Evolutionary conservation across 805 yeast species (phyloP).

Genomic region (Starmerella sp.): DNA sequence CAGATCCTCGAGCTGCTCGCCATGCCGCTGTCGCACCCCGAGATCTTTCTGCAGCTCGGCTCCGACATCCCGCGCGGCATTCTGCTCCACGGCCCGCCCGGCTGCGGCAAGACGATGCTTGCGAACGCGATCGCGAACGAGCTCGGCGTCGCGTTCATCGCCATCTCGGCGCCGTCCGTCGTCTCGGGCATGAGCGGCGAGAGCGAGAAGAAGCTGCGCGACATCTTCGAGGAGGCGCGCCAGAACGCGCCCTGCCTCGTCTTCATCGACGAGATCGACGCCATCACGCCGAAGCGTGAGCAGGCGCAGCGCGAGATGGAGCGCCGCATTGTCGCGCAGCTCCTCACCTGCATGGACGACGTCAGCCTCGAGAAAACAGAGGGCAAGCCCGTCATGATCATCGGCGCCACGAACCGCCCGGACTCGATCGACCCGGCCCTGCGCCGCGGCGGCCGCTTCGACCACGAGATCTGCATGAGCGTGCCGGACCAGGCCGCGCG

Average conservation of each 20-base stretch:
- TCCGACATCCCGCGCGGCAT: conserved; percentile 94
- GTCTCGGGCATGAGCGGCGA: conserved; percentile 99
- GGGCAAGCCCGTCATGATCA: conserved; percentile 84
- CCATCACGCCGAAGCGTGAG: conserved; percentile 95
- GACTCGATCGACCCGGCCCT: conserved; percentile 90
- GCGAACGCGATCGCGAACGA: conserved; percentile 96
- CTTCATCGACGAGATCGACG: conserved; percentile 94
- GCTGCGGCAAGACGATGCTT: conserved; percentile 94
- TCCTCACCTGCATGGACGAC: conserved; percentile 90
- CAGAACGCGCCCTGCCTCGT: conserved; percentile 81
- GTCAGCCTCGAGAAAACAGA: conserved; percentile 75
- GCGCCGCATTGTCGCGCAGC: conserved; percentile 88
- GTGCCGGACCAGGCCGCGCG: conserved; percentile 89
- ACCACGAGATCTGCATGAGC: conserved; percentile 82
- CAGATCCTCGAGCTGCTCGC: conserved; percentile 86
- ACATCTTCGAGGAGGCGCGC: conserved; percentile 86
- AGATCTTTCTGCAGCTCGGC: conserved; percentile 74
- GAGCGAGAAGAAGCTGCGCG: conserved; percentile 86
- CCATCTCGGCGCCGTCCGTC: conserved; percentile 86
- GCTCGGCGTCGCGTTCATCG: conserved; percentile 81
- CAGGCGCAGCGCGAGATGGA: conserved; percentile 99
- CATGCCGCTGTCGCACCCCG: conserved; percentile 87
- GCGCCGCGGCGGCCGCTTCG: conserved; percentile 94
- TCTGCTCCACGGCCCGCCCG: conserved; percentile 94
- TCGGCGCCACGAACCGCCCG: conserved; percentile 96